Base-by-base conservation (phyloP, 257 asterid species). In the Nyctanthes arbortristis region DNA sequence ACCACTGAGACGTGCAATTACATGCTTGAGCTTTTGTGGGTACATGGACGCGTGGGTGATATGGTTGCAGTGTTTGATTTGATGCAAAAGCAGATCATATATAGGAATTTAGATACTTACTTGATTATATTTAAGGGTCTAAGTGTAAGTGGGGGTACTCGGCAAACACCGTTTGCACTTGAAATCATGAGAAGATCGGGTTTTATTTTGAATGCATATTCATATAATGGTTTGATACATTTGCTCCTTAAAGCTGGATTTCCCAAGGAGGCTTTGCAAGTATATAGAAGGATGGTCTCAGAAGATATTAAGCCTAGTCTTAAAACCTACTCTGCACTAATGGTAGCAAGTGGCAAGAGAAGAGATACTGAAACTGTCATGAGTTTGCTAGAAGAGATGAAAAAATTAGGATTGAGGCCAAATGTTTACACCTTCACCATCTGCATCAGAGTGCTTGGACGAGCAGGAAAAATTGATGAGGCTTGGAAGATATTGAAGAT, bases 191-290 rank as follows among this genome's bases (percentile, higher is more conserved):
- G 82, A 59, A 77, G 75, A 61, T 81, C 62, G 3, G 96, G 98
- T 58, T 85, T 93, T 71, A 40, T 69, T 64, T 71, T 93, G 90
- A 93, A 93, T 79, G 93, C 96, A 5, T 93, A 93, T 77, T 93
- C 99, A 1, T 93, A 89, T 62, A 93, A 93, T 52, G 99, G 97
- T 32, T 86, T 93, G 79, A 93, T 93, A 76, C 96, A 91, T 81
- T 86, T 93, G 83, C 73, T 93, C 81, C 87, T 91, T 70, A 92
- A 89, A 70, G 89, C 85, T 28, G 97, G 97, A 56, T 89, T 79
- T 69, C 75, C 79, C 77, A 80, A 73, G 77, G 96, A 93, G 84
- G 96, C 86, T 63, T 77, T 93, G 49, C 67, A 69, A 65, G 74
- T 85, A 10, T 87, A 91, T 75, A 84, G 75, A 47, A 84, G 96